A percentile compares a stretch with the other conserved stretches of the same genome.
These are phyloP conservation scores for Dryas integrifolia DNA, from an alignment of 331 rosid species.

Conservation along the genomic window DNA sequence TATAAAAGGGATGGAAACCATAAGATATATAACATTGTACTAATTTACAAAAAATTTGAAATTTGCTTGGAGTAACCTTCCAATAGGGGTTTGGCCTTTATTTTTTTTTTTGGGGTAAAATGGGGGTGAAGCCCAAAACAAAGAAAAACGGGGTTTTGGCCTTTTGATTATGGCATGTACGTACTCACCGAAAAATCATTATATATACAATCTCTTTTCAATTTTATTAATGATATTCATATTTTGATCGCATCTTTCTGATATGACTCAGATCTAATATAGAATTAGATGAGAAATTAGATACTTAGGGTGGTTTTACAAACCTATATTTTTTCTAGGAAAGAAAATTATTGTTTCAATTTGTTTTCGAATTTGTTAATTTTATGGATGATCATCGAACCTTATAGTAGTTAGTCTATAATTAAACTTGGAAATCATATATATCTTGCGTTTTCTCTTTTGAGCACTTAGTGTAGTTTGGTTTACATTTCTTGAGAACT, in stretches of 20 bases:
- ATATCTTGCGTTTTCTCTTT: too few species aligned
- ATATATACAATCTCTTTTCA: neutral
- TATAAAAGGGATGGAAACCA: neutral
- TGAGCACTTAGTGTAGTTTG: too few species aligned
- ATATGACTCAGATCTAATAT: neutral
- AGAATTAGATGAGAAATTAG: neutral
- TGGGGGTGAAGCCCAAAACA: too few species aligned
- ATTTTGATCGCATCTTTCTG: neutral
- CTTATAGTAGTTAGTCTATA: too few species aligned
- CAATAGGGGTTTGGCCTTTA: neutral
- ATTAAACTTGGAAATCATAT: too few species aligned
- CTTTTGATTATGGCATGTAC: neutral
- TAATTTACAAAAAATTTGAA: neutral
- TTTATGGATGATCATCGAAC: too few species aligned
- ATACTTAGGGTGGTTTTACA: neutral
- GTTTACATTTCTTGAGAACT: too few species aligned
- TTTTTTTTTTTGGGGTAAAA: too few species aligned
- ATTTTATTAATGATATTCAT: neutral
- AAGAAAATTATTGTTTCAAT: neutral
- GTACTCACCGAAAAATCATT: neutral
- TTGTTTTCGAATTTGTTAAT: neutral
- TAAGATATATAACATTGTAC: neutral
- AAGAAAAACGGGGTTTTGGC: neutral
- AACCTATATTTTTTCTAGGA: neutral
- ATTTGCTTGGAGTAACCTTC: neutral